These are phyloP conservation scores for Colletotrichum kahawae DNA, from an alignment of 2,329 filamentous ascomycete genomes.

Conservation along the genomic window DNA sequence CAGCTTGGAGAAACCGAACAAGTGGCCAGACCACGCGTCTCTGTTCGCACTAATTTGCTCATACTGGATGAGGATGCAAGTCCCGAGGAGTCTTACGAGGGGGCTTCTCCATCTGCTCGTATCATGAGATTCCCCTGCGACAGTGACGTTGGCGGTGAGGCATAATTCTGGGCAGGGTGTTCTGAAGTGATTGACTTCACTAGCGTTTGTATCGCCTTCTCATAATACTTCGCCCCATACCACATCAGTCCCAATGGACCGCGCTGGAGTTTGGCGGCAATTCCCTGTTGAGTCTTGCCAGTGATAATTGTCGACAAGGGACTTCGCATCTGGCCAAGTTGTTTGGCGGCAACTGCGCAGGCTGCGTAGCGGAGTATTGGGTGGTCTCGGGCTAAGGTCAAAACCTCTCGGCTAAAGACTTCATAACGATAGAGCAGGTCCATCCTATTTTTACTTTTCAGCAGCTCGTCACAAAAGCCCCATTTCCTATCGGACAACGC, in stretches of 20 bases:
- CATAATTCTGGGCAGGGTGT: not conserved
- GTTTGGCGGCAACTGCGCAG: not conserved
- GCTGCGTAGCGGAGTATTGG: not conserved
- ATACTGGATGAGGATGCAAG: not conserved
- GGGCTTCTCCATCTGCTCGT: not conserved
- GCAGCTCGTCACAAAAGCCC: not conserved
- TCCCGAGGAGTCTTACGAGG: not conserved
- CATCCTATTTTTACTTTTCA: not conserved
- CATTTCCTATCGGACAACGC: not conserved
- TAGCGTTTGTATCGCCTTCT: not conserved
- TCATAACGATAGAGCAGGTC: not conserved
- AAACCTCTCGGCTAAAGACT: not conserved
- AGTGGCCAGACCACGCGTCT: not conserved
- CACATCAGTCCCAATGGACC: not conserved
- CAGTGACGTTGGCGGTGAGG: not conserved
- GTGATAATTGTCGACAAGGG: not conserved
- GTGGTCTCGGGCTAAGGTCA: not conserved
- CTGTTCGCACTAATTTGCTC: not conserved
- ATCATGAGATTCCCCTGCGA: not conserved
- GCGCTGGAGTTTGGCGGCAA: not conserved
- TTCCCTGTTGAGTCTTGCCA: not conserved
- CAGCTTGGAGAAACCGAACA: not conserved
- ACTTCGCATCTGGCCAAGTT: not conserved
- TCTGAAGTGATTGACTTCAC: not conserved
- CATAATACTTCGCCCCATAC: not conserved